These are phyloP conservation scores for Starmerella powellii DNA, from an alignment of 805 yeast species.

Conservation along the genomic window DNA sequence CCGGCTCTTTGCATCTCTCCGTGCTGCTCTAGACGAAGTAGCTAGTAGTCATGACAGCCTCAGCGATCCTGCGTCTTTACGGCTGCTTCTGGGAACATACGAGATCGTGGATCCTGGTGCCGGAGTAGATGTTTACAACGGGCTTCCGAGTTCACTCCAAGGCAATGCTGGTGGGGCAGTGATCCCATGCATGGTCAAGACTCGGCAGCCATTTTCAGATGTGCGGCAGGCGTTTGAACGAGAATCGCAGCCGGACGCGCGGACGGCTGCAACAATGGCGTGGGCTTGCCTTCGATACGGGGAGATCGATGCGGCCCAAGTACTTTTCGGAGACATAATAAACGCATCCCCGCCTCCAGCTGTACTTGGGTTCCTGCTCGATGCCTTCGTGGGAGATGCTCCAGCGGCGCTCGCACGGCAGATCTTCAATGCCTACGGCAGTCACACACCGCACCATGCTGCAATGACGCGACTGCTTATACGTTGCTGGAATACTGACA, in stretches of 20 bases:
- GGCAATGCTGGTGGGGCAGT: constrained; percentile 15
- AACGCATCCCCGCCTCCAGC: not conserved
- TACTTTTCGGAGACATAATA: constrained; percentile 1
- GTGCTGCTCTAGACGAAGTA: constrained; percentile 11
- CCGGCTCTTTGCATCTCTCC: constrained; percentile 6
- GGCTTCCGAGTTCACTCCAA: constrained; percentile 1
- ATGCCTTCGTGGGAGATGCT: constrained; percentile 24
- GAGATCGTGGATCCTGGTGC: constrained; percentile 19
- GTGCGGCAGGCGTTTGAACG: constrained; percentile 11
- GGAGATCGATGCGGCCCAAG: constrained; percentile 13
- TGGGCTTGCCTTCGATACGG: constrained; percentile 13
- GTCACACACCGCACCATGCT: constrained; percentile 18
- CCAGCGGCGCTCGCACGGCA: constrained; percentile 16
- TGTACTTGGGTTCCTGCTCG: constrained; percentile 6
- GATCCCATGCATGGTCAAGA: constrained; percentile 21
- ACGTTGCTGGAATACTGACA: constrained; percentile 9
- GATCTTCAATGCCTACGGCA: constrained; percentile 5
- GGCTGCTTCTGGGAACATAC: constrained; percentile 15
- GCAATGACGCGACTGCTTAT: constrained; percentile 18
- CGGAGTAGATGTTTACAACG: constrained; percentile 16
- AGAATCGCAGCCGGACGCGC: constrained; percentile 5
- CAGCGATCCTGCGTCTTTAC: constrained; percentile 1
- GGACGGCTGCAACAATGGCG: constrained; percentile 14
- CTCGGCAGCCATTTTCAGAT: constrained; percentile 11
- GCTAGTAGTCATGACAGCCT: constrained; percentile 1